Conservation (phyloP, 2,329 filamentous ascomycete species). For the Helminthosporium solani region DNA sequence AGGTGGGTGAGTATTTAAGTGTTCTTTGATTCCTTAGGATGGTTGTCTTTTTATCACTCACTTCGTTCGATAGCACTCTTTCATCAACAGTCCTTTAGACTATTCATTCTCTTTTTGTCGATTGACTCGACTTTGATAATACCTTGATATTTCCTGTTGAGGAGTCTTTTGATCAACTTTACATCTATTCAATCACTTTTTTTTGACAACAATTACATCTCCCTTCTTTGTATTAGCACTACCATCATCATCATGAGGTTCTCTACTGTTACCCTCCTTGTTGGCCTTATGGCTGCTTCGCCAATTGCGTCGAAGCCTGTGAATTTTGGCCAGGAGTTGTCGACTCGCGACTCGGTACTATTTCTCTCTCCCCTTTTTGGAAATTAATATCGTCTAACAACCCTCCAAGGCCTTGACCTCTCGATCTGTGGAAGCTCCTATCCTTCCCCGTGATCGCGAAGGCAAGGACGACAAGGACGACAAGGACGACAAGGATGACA, state of each 20-base stretch:
- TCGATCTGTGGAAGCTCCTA: constrained; percentile 1
- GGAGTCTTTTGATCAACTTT: constrained; percentile 5
- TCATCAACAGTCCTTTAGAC: background rate
- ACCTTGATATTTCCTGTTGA: constrained; percentile 1
- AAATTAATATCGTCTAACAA: background rate
- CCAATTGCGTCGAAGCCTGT: constrained; percentile 3
- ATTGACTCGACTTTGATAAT: constrained; percentile 10
- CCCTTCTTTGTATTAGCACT: background rate
- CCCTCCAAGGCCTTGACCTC: background rate
- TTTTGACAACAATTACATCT: background rate
- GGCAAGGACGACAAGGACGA: constrained; percentile 2
- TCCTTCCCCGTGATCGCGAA: background rate
- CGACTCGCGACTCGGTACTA: background rate
- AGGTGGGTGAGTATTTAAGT: background rate
- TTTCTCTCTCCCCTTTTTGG: background rate
- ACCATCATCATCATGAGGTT: constrained; percentile 6
- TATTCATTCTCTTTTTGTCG: constrained; percentile 8
- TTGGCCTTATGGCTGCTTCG: constrained; percentile 6
- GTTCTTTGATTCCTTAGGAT: background rate
- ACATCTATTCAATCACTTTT: background rate
- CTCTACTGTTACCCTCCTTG: constrained; percentile 7
- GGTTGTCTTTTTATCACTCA: background rate
- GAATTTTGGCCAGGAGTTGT: constrained; percentile 1
- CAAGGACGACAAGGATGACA: background rate
- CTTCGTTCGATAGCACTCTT: constrained; percentile 1